Base-by-base conservation (phyloP, 768 basidiomycete genomes). In the Hygrophorus russula region DNA sequence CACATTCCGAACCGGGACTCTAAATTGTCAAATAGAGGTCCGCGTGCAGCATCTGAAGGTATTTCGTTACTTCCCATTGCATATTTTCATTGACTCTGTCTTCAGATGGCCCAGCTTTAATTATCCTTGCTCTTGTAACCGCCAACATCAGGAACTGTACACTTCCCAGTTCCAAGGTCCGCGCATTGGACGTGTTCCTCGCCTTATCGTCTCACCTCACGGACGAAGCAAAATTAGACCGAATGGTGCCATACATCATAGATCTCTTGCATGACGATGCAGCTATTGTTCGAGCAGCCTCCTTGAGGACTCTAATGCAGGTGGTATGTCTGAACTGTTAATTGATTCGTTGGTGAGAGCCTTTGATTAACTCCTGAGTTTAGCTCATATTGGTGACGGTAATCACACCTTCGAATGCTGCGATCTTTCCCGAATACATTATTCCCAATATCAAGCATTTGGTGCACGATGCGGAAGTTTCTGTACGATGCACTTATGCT, bases 361-460 rank as follows among this genome's bases (percentile, higher is more conserved):
- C 28, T 49, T 11, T n/a, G 11, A 18, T 28, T 20, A 12, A 17
- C 31, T 41, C 33, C 35, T 36, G 2, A 9, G 46, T 47, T 5
- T 49, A 65, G 60, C 52, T 68, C n/a, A 64, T 66, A 57, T 52
- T 77, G n/a, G 82, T 86, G 24, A 77, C 76, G 1, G 80, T 80
- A 6, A 86, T 89, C 71, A 94, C 64, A 66, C 93, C 81, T 67
- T 93, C 68, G 74, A 87, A 18, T 50, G 69, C 67, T 5, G 66
- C 87, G 6, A 86, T 97, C 18, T 85, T 98, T 54, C 87, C 92
- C 0, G 93, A 97, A 60, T 99, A 97, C 58, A 85, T 98, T 51
- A 78, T 98, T 20, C 93, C 92, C 1, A 88, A 96, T 55, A 76
- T 90, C 53, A 75, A 77, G 29, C 80, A 89, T 48, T 70, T 99